These are phyloP conservation scores for Elsinoe perseae DNA, from an alignment of 2,329 filamentous ascomycete species.

Conservation along the genomic window DNA sequence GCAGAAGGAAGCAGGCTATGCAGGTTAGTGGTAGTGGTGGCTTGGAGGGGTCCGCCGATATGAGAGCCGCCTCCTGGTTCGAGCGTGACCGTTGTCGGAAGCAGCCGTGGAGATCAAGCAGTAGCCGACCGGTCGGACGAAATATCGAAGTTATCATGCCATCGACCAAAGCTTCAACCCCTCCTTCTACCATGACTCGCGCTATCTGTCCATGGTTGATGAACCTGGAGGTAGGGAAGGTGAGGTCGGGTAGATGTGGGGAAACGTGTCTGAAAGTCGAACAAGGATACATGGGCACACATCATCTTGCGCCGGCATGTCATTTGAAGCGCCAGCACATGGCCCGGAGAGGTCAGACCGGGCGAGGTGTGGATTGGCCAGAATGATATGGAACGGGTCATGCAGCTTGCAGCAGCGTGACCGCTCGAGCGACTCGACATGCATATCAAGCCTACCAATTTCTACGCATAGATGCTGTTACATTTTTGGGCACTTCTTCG, in stretches of 20 bases:
- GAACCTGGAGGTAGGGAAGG: background rate
- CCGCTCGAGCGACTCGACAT: conserved; percentile 9
- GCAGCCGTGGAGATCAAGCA: background rate
- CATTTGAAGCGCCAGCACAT: conserved; percentile 10
- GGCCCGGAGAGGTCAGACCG: background rate
- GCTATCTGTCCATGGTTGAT: background rate
- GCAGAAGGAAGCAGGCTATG: conserved; percentile 2
- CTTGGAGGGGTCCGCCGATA: background rate
- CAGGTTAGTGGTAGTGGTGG: background rate
- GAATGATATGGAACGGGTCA: conserved; percentile 1
- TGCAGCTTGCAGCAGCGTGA: conserved; percentile 11
- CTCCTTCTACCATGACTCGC: conserved; percentile 2
- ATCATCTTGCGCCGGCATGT: conserved; percentile 10
- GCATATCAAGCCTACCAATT: conserved; percentile 11
- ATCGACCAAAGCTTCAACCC: background rate
- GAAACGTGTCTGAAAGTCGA: conserved; percentile 1
- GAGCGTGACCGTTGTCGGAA: conserved; percentile 1
- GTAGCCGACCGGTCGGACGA: background rate
- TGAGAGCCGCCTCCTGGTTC: conserved; percentile 9
- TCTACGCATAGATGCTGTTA: background rate
- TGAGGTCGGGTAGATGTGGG: conserved; percentile 4
- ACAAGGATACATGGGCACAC: conserved; percentile 1
- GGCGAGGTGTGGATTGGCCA: conserved; percentile 8
- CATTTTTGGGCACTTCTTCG: background rate
- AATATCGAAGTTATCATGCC: conserved; percentile 7